These are phyloP conservation scores for Peziza echinospora DNA, from an alignment of 495 filamentous ascomycete species.

Conservation along the genomic window DNA sequence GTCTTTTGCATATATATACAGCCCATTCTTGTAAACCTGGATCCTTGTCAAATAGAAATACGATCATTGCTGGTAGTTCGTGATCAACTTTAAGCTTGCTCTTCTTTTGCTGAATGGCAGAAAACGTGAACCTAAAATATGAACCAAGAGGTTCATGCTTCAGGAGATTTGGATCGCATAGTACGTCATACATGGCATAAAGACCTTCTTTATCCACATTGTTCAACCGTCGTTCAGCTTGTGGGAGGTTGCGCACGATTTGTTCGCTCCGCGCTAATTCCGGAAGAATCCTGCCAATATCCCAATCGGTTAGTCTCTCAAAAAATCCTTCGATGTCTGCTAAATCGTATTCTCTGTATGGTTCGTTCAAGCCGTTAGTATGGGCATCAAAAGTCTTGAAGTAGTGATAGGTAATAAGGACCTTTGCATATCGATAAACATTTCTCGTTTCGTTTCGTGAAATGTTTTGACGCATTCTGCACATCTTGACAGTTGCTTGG, in stretches of 20 bases:
- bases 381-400: not conserved
- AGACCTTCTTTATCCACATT: conserved; percentile 5
- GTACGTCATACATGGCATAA: conserved; percentile 16
- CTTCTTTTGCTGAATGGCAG: conserved; percentile 10
- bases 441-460: conserved; percentile 11
- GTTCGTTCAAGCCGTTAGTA: not conserved
- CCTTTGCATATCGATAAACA: conserved; percentile 8
- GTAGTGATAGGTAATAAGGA: not conserved
- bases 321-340: conserved; percentile 19
- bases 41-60: conserved; percentile 14
- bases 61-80: conserved; percentile 12
- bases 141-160: not conserved
- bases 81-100: conserved; percentile 12
- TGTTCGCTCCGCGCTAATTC: conserved; percentile 7
- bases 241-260: conserved; percentile 6
- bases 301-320: conserved; percentile 12
- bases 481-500: conserved; percentile 14
- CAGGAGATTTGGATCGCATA: conserved; percentile 16
- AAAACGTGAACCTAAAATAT: conserved; percentile 7
- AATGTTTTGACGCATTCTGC: conserved; percentile 13
- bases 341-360: conserved; percentile 14
- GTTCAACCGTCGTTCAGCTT: conserved; percentile 9
- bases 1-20: conserved; percentile 13
- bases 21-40: conserved; percentile 8
- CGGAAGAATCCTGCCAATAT: conserved; percentile 12